phyloP scores from a whole-genome alignment of 768 basidiomycete genomes.

The Grammothele lineata region DNA sequence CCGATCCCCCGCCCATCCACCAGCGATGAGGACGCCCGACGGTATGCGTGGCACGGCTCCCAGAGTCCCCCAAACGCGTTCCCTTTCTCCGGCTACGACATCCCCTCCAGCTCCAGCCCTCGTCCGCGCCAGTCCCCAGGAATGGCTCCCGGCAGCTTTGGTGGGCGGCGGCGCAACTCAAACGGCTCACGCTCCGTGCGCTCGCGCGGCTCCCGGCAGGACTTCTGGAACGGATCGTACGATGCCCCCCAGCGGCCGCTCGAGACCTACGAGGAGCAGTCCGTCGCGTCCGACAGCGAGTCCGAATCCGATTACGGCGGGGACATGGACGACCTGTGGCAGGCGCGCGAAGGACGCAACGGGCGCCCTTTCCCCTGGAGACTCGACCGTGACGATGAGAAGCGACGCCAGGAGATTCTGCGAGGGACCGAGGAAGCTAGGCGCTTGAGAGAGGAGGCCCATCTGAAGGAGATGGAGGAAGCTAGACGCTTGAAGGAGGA shows the following conservation, averaged over 20 bases:
- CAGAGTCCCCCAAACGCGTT: conserved; percentile 11
- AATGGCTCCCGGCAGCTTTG: background rate
- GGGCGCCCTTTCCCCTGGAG: conserved; percentile 2
- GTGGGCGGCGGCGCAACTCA: conserved; percentile 18
- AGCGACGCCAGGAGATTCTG: conserved; percentile 1
- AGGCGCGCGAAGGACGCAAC: conserved; percentile 7
- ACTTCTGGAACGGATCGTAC: conserved; percentile 7
- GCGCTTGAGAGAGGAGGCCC: conserved; percentile 13
- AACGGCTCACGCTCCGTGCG: conserved; percentile 21
- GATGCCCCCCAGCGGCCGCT: conserved; percentile 14
- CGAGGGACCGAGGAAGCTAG: conserved; percentile 6
- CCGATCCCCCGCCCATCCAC: conserved; percentile 9
- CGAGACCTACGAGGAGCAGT: conserved; percentile 20
- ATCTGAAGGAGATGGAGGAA: conserved; percentile 5
- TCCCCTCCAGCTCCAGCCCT: conserved; percentile 6
- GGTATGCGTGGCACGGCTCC: conserved; percentile 7
- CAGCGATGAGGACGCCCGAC: conserved; percentile 9
- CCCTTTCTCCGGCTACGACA: conserved; percentile 9
- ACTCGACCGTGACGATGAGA: conserved; percentile 4
- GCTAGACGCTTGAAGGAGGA: conserved; percentile 12
- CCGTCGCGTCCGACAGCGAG: conserved; percentile 17
- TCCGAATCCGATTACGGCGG: conserved; percentile 18
- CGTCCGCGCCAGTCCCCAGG: background rate
- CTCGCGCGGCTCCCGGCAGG: conserved; percentile 17
- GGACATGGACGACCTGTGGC: conserved; percentile 12